A percentile compares a stretch with the other conserved stretches of the same genome.
These are phyloP conservation scores for Starmerella ratchasimensis DNA, from an alignment of 805 yeast species.

Conservation along the genomic window DNA sequence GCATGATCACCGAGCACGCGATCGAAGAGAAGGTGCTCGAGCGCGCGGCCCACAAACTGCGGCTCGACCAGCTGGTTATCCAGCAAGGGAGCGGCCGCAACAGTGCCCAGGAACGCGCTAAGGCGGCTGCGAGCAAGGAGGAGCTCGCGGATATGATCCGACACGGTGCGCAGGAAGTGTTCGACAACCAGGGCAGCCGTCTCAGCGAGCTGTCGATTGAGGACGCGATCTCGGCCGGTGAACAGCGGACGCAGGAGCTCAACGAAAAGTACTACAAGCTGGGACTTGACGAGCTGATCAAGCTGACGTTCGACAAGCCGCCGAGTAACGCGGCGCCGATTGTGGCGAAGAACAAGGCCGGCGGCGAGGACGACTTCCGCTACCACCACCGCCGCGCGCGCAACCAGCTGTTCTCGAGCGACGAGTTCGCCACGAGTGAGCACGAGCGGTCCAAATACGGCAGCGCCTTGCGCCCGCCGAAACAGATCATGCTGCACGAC, in stretches of 20 bases:
- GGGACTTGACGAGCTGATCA: slow-evolving; percentile 86
- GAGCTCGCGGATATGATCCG: slow-evolving; percentile 90
- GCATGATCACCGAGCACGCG: slow-evolving; percentile 92
- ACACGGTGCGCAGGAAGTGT: slow-evolving; percentile 84
- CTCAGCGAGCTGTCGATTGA: slow-evolving; percentile 47
- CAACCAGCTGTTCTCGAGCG: slow-evolving; percentile 51
- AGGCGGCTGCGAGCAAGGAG: slow-evolving; percentile 39
- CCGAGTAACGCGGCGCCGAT: slow-evolving; percentile 13
- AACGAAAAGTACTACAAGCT: slow-evolving; percentile 71
- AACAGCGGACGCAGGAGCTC: slow-evolving; percentile 61
- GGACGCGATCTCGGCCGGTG: slow-evolving; percentile 64
- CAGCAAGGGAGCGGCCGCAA: slow-evolving; percentile 58
- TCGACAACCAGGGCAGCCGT: slow-evolving; percentile 33
- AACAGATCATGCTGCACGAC: slow-evolving; percentile 64
- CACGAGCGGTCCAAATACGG: background rate
- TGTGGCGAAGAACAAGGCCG: slow-evolving; percentile 10
- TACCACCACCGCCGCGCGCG: slow-evolving; percentile 35
- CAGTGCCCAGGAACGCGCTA: slow-evolving; percentile 17
- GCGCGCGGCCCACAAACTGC: slow-evolving; percentile 84
- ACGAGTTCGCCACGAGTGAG: slow-evolving; percentile 39
- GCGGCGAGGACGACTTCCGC: slow-evolving; percentile 17
- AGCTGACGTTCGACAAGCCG: slow-evolving; percentile 61
- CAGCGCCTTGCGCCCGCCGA: slow-evolving; percentile 45
- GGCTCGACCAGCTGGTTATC: slow-evolving; percentile 86
- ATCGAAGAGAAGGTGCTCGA: slow-evolving; percentile 93